A percentile compares a stretch with the other conserved stretches of the same genome.
These are phyloP conservation scores for Pythium periplocum DNA, from an alignment of 352 stramenopile genomes.

Conservation along the genomic window DNA sequence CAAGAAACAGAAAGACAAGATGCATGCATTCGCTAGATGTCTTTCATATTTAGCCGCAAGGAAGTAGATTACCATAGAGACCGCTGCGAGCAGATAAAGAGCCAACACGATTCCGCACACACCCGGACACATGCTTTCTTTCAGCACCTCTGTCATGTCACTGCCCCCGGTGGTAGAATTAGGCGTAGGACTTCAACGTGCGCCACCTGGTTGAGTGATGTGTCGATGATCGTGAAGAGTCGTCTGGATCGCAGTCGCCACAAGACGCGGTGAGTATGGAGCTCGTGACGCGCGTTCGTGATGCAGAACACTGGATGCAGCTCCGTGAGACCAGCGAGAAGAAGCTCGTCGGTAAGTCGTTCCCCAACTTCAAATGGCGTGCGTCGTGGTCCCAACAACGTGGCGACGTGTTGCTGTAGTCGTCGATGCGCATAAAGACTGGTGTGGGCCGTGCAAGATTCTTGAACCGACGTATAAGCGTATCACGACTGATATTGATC, in stretches of 20 bases:
- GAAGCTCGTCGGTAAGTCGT: conserved; percentile 48
- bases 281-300: conserved; percentile 45
- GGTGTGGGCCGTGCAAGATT: conserved; percentile 71
- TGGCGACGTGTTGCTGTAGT: conserved; percentile 18
- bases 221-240: conserved; percentile 6
- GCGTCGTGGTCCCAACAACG: neutral
- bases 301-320: conserved; percentile 53
- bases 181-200: too few species aligned
- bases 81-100: too few species aligned
- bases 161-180: too few species aligned
- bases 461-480: conserved; percentile 74
- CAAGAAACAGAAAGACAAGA: too few species aligned
- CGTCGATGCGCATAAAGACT: conserved; percentile 68
- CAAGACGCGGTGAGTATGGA: conserved; percentile 7
- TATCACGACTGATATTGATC: conserved; percentile 47
- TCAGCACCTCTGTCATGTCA: too few species aligned
- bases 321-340: conserved; percentile 51
- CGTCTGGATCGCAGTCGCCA: neutral
- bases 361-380: neutral
- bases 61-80: too few species aligned
- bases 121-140: too few species aligned
- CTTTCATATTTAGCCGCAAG: too few species aligned
- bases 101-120: too few species aligned
- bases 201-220: too few species aligned
- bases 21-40: too few species aligned